phyloP scores from a whole-genome alignment of 2,329 filamentous ascomycete genomes.

The Nemania bipapillata region DNA sequence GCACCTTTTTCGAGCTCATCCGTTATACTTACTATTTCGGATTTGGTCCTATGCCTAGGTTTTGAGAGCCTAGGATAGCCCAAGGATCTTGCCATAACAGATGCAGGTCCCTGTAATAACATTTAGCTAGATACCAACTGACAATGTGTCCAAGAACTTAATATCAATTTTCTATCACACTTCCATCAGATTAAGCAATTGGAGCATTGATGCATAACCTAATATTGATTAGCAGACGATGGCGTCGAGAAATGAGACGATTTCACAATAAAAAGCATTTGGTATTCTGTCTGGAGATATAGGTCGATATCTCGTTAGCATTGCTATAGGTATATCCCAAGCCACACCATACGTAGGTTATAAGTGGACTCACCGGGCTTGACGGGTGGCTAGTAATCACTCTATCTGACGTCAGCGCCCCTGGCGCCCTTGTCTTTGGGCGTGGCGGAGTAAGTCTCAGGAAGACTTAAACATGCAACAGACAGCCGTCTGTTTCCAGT shows the following conservation, averaged over 20 bases:
- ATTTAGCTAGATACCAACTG: neutral
- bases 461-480: neutral
- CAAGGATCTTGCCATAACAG: neutral
- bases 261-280: too few relatives aligned
- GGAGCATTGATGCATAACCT: too few relatives aligned
- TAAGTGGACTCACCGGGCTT: neutral
- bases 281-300: too few relatives aligned
- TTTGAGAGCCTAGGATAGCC: neutral
- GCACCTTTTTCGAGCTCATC: neutral
- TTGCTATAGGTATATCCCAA: neutral
- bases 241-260: neutral
- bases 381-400: neutral
- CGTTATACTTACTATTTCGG: neutral
- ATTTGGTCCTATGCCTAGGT: neutral
- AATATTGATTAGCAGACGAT: neutral
- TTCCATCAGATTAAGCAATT: neutral
- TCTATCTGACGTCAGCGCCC: neutral
- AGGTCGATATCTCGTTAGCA: too few relatives aligned
- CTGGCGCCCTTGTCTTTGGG: conserved; percentile 1
- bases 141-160: neutral
- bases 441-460: conserved; percentile 26
- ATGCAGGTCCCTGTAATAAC: neutral
- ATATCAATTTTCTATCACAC: neutral
- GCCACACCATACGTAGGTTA: neutral
- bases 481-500: neutral